A percentile compares a stretch with the other conserved stretches of the same genome.
Evolutionary conservation across 352 stramenopile species (phyloP).

Genomic region (Phytophthora pseudosyringae): DNA sequence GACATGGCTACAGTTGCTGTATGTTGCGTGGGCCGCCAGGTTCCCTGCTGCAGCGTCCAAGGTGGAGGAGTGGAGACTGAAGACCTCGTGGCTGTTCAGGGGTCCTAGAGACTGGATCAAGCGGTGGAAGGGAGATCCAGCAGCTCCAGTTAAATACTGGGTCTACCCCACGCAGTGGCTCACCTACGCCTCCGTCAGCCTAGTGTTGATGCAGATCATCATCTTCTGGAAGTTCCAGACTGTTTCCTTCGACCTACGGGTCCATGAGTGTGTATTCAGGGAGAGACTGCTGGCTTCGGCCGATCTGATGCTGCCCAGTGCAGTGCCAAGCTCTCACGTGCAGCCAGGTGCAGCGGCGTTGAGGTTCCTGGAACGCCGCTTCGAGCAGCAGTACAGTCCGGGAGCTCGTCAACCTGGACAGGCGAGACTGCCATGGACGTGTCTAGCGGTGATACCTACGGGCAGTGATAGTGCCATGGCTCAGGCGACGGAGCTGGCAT

Average conservation of each 20-base stretch:
- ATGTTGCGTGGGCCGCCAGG: conserved; percentile 28
- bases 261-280: conserved; percentile 74
- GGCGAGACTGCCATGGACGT: conserved; percentile 62
- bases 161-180: conserved; percentile 74
- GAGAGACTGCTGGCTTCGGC: conserved; percentile 53
- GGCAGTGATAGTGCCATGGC: conserved; percentile 30
- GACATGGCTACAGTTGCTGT: conserved; percentile 34
- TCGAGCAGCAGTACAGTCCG: conserved; percentile 60
- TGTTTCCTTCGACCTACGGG: conserved; percentile 53
- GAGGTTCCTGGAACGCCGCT: conserved; percentile 63
- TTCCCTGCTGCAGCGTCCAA: conserved; percentile 31
- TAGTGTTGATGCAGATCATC: conserved; percentile 54
- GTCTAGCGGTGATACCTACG: conserved; percentile 59
- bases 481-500: conserved; percentile 51
- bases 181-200: conserved; percentile 56
- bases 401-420: conserved; percentile 37
- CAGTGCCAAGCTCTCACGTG: conserved; percentile 17
- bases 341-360: conserved; percentile 38
- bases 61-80: conserved; percentile 23
- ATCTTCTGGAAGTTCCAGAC: conserved; percentile 61
- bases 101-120: conserved; percentile 30
- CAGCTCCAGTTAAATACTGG: conserved; percentile 59
- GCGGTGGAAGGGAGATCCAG: conserved; percentile 27
- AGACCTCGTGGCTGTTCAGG: conserved; percentile 12
- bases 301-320: conserved; percentile 28